phyloP scores from a whole-genome alignment of 352 stramenopile species.

The Pythium scleroteichum region DNA sequence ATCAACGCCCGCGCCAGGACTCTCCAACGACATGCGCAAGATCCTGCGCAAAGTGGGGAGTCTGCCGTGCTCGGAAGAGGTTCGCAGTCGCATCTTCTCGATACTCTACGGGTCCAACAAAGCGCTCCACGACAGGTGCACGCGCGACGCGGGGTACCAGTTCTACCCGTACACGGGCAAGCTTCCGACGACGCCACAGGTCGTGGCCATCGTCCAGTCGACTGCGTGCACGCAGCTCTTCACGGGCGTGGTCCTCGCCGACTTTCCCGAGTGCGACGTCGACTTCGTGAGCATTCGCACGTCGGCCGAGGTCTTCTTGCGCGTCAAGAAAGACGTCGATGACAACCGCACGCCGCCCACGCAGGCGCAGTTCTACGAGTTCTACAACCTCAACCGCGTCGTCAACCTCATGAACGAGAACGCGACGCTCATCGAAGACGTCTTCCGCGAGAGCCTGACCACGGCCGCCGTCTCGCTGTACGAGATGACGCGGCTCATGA shows the following conservation, averaged over 20 bases:
- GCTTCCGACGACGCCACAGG: slow-evolving; percentile 42
- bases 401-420: slow-evolving; percentile 35
- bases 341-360: slow-evolving; percentile 20
- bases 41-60: slow-evolving; percentile 20
- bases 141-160: slow-evolving; percentile 41
- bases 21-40: slow-evolving; percentile 25
- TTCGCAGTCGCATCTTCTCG: slow-evolving; percentile 19
- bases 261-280: slow-evolving; percentile 52
- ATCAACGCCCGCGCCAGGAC: not conserved
- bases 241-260: slow-evolving; percentile 10
- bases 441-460: slow-evolving; percentile 15
- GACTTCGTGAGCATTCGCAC: slow-evolving; percentile 29
- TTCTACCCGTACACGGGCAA: slow-evolving; percentile 62
- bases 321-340: slow-evolving; percentile 31
- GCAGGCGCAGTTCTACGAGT: slow-evolving; percentile 34
- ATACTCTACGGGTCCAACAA: slow-evolving; percentile 23
- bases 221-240: slow-evolving; percentile 33
- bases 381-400: slow-evolving; percentile 37
- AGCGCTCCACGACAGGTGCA: slow-evolving; percentile 20
- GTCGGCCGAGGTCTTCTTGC: slow-evolving; percentile 26
- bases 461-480: slow-evolving; percentile 28
- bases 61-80: slow-evolving; percentile 10
- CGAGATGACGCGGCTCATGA: slow-evolving; percentile 36
- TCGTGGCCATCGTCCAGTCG: slow-evolving; percentile 40
- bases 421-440: slow-evolving; percentile 28